Percentiles rank a stretch among this genome's conserved stretches.
Evolutionary conservation across 2,329 filamentous ascomycete species (phyloP).

Genomic region (Cladophialophora psammophila): DNA sequence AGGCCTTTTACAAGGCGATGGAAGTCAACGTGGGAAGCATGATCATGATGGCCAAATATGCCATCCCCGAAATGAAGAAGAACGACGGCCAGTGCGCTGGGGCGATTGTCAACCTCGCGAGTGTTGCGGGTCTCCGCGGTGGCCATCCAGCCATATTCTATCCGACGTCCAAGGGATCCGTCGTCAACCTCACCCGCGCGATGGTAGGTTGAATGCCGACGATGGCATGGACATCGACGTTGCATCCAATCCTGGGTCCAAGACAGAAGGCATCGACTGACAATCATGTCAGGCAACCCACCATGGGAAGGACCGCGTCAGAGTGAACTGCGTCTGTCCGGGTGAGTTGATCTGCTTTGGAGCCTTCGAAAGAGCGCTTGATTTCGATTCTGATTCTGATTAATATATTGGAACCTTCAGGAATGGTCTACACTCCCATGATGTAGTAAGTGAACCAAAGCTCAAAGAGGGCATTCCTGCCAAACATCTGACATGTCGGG

Average conservation of each 20-base stretch:
- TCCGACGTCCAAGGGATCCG: slow-evolving; percentile 61
- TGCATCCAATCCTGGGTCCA: neutral
- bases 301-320: slow-evolving; percentile 58
- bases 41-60: slow-evolving; percentile 69
- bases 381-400: neutral
- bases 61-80: slow-evolving; percentile 65
- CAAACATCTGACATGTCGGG: neutral
- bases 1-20: slow-evolving; percentile 63
- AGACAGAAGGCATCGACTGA: neutral
- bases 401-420: neutral
- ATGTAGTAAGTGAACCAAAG: slow-evolving; percentile 50
- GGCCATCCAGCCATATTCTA: slow-evolving; percentile 62
- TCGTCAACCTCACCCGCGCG: slow-evolving; percentile 64
- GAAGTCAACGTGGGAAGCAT: slow-evolving; percentile 70
- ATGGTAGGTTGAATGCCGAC: slow-evolving; percentile 47
- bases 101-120: slow-evolving; percentile 67
- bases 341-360: slow-evolving; percentile 47
- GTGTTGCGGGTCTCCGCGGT: slow-evolving; percentile 64
- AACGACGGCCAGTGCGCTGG: slow-evolving; percentile 54
- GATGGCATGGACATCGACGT: neutral
- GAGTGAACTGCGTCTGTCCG: slow-evolving; percentile 65
- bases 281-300: slow-evolving; percentile 52
- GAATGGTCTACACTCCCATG: slow-evolving; percentile 55
- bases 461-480: neutral
- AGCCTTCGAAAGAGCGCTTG: neutral